Evolutionary conservation across 768 basidiomycete species (phyloP), one percentile per base, ranked within the genome.

Genomic region (Rubroboletus satanas): DNA sequence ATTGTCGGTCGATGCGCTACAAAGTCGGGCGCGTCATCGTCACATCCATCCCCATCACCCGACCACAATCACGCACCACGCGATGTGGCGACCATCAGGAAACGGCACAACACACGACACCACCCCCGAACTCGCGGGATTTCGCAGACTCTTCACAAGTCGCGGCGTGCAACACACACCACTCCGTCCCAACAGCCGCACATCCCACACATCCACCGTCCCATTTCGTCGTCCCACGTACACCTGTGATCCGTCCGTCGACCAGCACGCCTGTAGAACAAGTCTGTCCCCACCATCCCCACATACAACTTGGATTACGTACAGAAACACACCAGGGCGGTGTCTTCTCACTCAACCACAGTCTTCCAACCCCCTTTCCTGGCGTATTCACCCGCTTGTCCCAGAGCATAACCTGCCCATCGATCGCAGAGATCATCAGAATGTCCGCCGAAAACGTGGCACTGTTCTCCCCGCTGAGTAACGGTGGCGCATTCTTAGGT

Each of bases 321-420:
- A 98, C 96, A 58, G 94, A 94, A 64, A 96, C 81, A 71, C 93
- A 97, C 93, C 94, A 98, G 11, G 92, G 93, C 31, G 93, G 93
- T 21, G 90, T 92, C 72, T 90, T 93, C 59, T 95, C 94, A 64
- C 85, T 87, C 78, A 92, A 84, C 83, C 88, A 88, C 51, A 98
- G 73, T 60, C 93, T 76, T 31, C 93, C 93, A 1, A 93, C 88
- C 7, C 93, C 90, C 38, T 70, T 75, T 29, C 87, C 84, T 37
- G 80, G 73, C 7, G 77, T 77, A 51, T 85, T 76, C 33, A 82
- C 83, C 59, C 96, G 76, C 64, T 86, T 81, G 68, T 99, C 96
- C 88, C 96, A 96, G 12, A 99, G 69, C 45, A 94, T 81, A 15
- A 98, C 82, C 66, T 95, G 90, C 2, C 97, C 96, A 62, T 98